Evolutionary conservation across 2,329 filamentous ascomycete genomes (phyloP).

Genomic region (Zarea fungicola): DNA sequence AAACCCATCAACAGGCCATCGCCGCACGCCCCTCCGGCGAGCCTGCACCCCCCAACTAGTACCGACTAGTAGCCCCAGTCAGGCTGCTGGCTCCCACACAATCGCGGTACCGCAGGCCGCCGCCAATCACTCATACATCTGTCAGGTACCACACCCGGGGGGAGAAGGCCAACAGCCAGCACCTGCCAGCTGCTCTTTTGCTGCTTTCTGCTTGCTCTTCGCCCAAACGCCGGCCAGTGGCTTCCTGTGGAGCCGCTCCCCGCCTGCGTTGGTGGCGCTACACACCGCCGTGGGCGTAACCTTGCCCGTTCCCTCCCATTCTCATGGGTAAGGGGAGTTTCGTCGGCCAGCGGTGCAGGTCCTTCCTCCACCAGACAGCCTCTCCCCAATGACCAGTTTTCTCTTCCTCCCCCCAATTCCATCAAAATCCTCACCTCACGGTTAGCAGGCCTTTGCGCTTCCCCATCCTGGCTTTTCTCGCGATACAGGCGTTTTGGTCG

Average conservation of each 20-base stretch:
- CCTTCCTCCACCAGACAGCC: conserved; percentile 34
- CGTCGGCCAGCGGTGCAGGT: conserved; percentile 32
- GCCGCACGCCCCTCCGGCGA: not conserved
- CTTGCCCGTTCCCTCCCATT: conserved; percentile 33
- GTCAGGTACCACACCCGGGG: too few species aligned
- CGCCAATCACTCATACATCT: too few species aligned
- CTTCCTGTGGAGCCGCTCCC: conserved; percentile 4
- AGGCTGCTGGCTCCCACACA: too few species aligned
- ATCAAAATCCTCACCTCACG: conserved; percentile 14
- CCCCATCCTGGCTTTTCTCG: conserved; percentile 3
- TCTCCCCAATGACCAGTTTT: conserved; percentile 35
- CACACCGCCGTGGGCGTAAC: conserved; percentile 23
- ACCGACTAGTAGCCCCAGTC: too few species aligned
- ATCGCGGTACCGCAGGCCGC: too few species aligned
- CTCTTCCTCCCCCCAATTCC: conserved; percentile 29
- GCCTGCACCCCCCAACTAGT: not conserved
- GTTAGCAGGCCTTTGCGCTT: conserved; percentile 10
- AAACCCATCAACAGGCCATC: conserved; percentile 9
- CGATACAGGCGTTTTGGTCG: not conserved
- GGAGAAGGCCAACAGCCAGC: too few species aligned
- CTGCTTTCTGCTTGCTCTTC: not conserved
- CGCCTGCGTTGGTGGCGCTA: not conserved
- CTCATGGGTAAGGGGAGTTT: conserved; percentile 41
- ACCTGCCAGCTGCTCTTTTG: not conserved
- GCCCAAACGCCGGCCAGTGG: conserved; percentile 3